Evolutionary conservation across 139 green algal species (phyloP), one percentile per base, ranked within the genome.

Genomic region (Dunaliella sp.): DNA sequence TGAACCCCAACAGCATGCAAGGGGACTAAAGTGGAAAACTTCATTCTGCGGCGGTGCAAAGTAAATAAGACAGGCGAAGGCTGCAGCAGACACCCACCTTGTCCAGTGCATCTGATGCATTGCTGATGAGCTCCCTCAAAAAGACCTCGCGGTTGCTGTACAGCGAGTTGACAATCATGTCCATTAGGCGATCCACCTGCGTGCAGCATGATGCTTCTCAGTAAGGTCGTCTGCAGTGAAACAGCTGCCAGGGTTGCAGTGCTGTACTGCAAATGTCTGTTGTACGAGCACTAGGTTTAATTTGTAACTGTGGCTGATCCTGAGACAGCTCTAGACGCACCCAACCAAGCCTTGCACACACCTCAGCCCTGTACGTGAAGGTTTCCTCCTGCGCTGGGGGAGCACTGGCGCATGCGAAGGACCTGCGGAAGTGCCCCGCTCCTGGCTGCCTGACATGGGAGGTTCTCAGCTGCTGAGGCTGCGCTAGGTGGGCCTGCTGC

Each of bases 131-230:
- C 92, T 98, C 96, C 7, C 96, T 91, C 36, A 98, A 88, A 89
- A 98, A 99, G 0, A 98, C 94, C 83, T 98, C 96, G 1, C 94
- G 85, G 93, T 98, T 98, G 88, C 90, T 96, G 95, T 99, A 99
- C 78, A 99, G 92, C 77, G 89, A 96, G 95, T 99, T 98, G n/a
- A 99, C 96, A 77, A 99, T 99, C 90, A 99, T 96, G 91, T 99
- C 97, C 96, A 99, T 96, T 65, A 99, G 92, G 38, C 97, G 93
- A 91, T 98, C 95, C 1, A 99, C 96, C 96, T 98, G 89, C 21
- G 84, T 85, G 82, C 81, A 83, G 0, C 76, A 77, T n/a, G 83
- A 72, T 1, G 85, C 38, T 31, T 65, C 38, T 22, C 21, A 81
- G 24, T n/a, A 24, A 84, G 30, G 21, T 84, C 31, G 30, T 78